Evolutionary conservation across 2,329 filamentous ascomycete species (phyloP), one percentile per base, ranked within the genome.

Genomic region (Cercospora zeae-maydis): DNA sequence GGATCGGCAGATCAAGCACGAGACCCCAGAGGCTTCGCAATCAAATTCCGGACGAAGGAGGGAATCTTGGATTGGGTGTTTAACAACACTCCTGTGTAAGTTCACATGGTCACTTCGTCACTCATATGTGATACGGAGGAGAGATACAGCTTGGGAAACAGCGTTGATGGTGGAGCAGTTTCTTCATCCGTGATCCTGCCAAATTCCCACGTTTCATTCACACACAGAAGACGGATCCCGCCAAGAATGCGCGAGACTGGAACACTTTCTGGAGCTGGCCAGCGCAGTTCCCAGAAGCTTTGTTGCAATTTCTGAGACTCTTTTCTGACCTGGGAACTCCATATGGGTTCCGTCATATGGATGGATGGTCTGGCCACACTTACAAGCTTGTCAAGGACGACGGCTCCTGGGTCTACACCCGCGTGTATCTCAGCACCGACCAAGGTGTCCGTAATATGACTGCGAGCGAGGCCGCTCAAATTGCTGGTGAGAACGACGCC

Each of bases 1-100:
- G 90, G 90, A 1, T 93, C 92, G 66, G 89, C 80, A 4, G 80
- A 82, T 60, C 72, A 77, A 59, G 80, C 77, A 9, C 75, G 80
- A 24, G 79, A 82, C 62, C 78, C 78, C 1, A 76, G 80, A 59
- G 80, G 80, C 0, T 81, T 82, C 45, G 79, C 80, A 7, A 78
- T 82, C 70, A 82, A 82, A 66, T 78, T 82, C 63, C 79, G 81
- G 59, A 82, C 80, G 0, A 73, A 74, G 36, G 79, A 82, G 60
- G 80, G 80, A 6, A 66, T 64, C 16, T 51, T 64, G 4, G 67
- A 69, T 36, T 68, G 65, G 66, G 65, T 67, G 11, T 63, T 55
- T 34, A 58, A 62, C 19, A 59, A 68, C 62, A 68, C 65, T 19
- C 66, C 66, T 21, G 66, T 68, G 57, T 66, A 59, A 34, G 58